Conservation (phyloP, 2,329 filamentous ascomycete genomes). For the Sarocladium brachiariae region DNA sequence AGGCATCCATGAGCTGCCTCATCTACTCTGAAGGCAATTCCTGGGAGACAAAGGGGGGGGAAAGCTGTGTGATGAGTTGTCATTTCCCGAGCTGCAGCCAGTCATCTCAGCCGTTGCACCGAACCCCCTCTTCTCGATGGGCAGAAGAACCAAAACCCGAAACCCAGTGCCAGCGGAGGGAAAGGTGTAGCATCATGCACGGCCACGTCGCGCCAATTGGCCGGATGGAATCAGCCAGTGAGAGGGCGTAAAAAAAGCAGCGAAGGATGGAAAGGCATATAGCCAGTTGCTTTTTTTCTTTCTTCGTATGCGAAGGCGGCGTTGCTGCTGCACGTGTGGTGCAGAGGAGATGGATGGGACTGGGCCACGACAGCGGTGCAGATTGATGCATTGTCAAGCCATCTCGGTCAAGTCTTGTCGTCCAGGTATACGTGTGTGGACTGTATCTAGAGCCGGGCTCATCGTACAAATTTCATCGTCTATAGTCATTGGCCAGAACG, state of each 20-base stretch:
- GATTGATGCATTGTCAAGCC: not conserved
- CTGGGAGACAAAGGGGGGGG: not conserved
- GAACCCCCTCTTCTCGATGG: not conserved
- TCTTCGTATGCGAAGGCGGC: not conserved
- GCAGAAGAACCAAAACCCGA: not conserved
- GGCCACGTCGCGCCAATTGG: conserved; percentile 9
- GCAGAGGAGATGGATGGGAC: not conserved
- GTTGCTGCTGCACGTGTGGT: no score
- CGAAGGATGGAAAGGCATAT: not conserved
- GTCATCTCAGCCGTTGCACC: not conserved
- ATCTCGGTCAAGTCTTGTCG: not conserved
- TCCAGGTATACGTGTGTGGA: no score
- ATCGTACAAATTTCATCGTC: no score
- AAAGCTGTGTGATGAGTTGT: conserved; percentile 7
- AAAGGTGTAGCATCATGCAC: conserved; percentile 7
- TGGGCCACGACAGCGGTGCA: conserved; percentile 1
- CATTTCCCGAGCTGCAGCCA: not conserved
- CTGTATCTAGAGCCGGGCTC: no score
- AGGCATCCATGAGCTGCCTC: not conserved
- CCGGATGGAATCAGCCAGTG: conserved; percentile 1
- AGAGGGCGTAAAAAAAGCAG: not conserved
- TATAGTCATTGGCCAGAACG: no score
- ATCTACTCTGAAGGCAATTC: not conserved
- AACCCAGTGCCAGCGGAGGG: not conserved
- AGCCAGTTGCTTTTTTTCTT: not conserved